Base-by-base conservation (phyloP, 2,329 filamentous ascomycete genomes). In the Pseudocercospora fijiensis region DNA sequence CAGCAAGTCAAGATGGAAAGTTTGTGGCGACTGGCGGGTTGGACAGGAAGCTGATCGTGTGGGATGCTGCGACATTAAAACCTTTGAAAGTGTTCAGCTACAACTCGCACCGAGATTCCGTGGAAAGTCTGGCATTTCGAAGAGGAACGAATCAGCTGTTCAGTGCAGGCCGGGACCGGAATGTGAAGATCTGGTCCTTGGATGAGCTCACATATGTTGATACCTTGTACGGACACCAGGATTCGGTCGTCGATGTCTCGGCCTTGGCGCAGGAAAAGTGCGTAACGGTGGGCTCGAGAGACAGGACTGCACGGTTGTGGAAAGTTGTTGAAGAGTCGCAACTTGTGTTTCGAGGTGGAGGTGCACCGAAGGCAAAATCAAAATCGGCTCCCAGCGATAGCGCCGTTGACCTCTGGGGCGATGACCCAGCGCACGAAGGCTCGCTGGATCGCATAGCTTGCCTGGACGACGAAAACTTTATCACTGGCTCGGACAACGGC, bases 311-410 rank as follows among this genome's bases (percentile, higher is more conserved):
- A 43, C 85, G 95, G 63, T 80, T 96, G 70, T 99, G 95, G 95
- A 97, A 97, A 78, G 93, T 99, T 1, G 87, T 91, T 4, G 95
- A 99, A 72, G 94, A 99, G 79, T 91, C 90, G 1, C 95, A 99
- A 76, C 85, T 99, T 6, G 93, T 98, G 1, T 99, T 98, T 78
- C 89, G 94, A 55, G 94, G 93, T 63, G 92, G 92, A 66, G 90
- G 88, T 57, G 72, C 72, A 70, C 52, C 68, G 72, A 59, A 61
- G 24, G 45, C 58, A 41, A 63, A 61, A 41, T 56, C 84, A 66
- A 85, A 84, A 71, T 86, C 85, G 70, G 77, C 76, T 75, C 75
- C 64, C 55, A 64, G 74, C 47, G 67, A 72, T 63, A 72, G 72
- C 45, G 69, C 68, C 20, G 79, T 76, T 52, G 79, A 76, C 59